Evolutionary conservation across 208 protist genomes (phyloP).

Genomic region (Phytomonas sp.): DNA sequence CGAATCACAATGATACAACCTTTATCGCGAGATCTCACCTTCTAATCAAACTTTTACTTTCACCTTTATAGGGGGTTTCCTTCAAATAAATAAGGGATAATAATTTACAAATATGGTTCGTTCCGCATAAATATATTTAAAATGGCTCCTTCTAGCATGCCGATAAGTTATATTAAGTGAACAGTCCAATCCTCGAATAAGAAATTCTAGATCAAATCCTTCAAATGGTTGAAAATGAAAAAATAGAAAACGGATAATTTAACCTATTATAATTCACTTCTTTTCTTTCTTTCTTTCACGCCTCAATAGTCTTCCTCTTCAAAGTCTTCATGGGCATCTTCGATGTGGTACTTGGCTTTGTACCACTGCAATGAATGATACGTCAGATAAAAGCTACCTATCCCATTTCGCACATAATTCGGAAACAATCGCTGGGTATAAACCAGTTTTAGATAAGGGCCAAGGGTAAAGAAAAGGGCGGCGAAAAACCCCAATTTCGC

Average conservation of each 20-base stretch:
- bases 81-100: background rate
- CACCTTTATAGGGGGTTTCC: background rate
- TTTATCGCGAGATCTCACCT: background rate
- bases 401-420: slow-evolving; percentile 41
- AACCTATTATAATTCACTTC: background rate
- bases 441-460: slow-evolving; percentile 29
- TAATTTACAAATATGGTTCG: background rate
- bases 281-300: background rate
- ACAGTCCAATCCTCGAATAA: background rate
- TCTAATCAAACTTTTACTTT: background rate
- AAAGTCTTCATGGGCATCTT: slow-evolving; percentile 69
- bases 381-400: slow-evolving; percentile 50
- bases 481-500: slow-evolving; percentile 53
- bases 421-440: slow-evolving; percentile 71
- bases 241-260: background rate
- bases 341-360: slow-evolving; percentile 29
- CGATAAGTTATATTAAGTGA: background rate
- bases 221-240: background rate
- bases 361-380: slow-evolving; percentile 55
- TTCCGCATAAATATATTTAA: background rate
- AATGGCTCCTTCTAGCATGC: background rate
- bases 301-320: slow-evolving; percentile 29
- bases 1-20: background rate
- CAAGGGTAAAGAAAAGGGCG: slow-evolving; percentile 41
- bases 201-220: background rate